phyloP scores from a whole-genome alignment of 208 protist genomes.

The Trypanosoma brucei region DNA sequence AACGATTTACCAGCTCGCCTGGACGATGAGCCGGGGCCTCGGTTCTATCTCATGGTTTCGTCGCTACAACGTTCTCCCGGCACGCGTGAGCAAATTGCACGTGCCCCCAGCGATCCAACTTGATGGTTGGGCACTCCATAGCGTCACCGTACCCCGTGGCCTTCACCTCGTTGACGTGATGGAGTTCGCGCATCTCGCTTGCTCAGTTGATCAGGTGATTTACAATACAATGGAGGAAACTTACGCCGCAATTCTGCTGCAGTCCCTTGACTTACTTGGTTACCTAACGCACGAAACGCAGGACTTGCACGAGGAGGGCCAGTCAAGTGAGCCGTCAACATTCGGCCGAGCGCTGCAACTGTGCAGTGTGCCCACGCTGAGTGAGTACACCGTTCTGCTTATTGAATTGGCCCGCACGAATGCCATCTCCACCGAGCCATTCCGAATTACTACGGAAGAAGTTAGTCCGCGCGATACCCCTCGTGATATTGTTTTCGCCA shows the following conservation, averaged over 20 bases:
- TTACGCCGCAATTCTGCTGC: conserved; percentile 58
- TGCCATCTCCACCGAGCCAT: conserved; percentile 39
- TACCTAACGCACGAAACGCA: conserved; percentile 79
- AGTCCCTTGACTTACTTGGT: conserved; percentile 85
- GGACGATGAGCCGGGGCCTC: neutral
- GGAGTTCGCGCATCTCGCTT: conserved; percentile 36
- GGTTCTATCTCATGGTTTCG: conserved; percentile 24
- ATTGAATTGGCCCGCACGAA: conserved; percentile 82
- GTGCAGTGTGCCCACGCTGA: conserved; percentile 65
- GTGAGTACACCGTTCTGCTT: conserved; percentile 76
- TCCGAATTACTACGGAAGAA: conserved; percentile 33
- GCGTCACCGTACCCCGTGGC: conserved; percentile 20
- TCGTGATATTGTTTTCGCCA: conserved; percentile 46
- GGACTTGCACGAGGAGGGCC: conserved; percentile 24
- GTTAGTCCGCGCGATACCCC: conserved; percentile 12
- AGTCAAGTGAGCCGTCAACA: conserved; percentile 49
- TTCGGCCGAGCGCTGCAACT: conserved; percentile 59
- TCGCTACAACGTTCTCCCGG: conserved; percentile 20
- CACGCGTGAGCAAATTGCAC: conserved; percentile 24
- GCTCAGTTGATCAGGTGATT: conserved; percentile 16
- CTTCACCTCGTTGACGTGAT: conserved; percentile 66
- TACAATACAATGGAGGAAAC: conserved; percentile 42
- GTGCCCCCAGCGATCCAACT: conserved; percentile 56
- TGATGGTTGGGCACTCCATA: conserved; percentile 47
- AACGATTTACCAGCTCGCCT: conserved; percentile 62